phyloP scores from a whole-genome alignment of 2,329 filamentous ascomycete genomes.

The Drechslerella dactyloides region DNA sequence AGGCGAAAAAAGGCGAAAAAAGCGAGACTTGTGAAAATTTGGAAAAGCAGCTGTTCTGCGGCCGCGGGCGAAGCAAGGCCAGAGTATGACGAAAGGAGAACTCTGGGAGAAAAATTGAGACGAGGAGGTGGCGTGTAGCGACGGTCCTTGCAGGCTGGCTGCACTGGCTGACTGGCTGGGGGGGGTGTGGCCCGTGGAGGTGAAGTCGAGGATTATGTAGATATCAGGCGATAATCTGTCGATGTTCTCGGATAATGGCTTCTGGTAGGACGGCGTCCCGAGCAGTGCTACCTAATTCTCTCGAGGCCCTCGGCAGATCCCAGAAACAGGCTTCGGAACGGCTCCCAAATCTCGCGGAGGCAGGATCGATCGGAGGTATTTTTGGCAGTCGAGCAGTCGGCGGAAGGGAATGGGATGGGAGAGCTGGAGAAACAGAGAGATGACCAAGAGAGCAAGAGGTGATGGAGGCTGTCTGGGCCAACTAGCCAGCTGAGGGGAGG shows the following conservation, averaged over 20 bases:
- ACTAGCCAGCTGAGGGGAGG: conserved; percentile 46
- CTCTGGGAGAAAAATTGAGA: neutral
- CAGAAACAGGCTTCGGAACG: conserved; percentile 22
- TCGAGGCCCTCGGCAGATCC: conserved; percentile 29
- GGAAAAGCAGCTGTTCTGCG: neutral
- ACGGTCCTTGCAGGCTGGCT: neutral
- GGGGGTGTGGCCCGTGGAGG: conserved; percentile 4
- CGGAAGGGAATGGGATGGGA: conserved; percentile 26
- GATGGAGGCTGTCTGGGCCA: neutral
- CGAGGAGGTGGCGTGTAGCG: conserved; percentile 40
- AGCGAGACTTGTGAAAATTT: neutral
- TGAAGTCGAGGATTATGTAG: conserved; percentile 10
- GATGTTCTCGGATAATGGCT: conserved; percentile 9
- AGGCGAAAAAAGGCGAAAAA: neutral
- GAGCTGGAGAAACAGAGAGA: conserved; percentile 4
- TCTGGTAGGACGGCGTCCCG: neutral
- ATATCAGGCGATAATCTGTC: conserved; percentile 50
- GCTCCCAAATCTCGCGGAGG: conserved; percentile 32
- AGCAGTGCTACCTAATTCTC: conserved; percentile 11
- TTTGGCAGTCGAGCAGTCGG: conserved; percentile 33
- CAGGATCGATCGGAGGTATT: conserved; percentile 47
- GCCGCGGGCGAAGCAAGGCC: conserved; percentile 5
- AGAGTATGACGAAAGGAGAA: conserved; percentile 8
- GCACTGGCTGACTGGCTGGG: neutral
- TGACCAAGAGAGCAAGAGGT: conserved; percentile 10